Evolutionary conservation across 2,329 filamentous ascomycete genomes (phyloP).

Genomic region (Hyphodiscus sp.): DNA sequence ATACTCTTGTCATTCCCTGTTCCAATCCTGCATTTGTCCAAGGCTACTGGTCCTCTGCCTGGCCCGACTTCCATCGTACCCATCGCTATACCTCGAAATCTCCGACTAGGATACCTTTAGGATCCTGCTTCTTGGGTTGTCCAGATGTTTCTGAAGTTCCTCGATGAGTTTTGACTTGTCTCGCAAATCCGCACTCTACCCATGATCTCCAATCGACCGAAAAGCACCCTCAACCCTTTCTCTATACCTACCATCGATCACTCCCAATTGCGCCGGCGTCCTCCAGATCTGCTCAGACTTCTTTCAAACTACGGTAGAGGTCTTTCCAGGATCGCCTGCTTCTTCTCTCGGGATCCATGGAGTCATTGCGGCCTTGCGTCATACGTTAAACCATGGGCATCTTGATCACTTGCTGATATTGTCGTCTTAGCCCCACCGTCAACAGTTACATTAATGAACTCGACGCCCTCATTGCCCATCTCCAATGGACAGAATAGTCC

Average conservation of each 20-base stretch:
- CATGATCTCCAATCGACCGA: conserved; percentile 19
- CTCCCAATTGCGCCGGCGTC: conserved; percentile 27
- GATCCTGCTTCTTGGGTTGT: conserved; percentile 1
- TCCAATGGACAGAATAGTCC: conserved; percentile 61
- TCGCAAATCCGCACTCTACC: conserved; percentile 5
- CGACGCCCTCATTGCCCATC: conserved; percentile 55
- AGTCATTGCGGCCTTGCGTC: conserved; percentile 12
- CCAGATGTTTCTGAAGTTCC: conserved; percentile 1
- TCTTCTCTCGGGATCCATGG: conserved; percentile 16
- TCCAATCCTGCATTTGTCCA: conserved; percentile 10
- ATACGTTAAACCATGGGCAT: conserved; percentile 4
- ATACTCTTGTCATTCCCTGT: conserved; percentile 8
- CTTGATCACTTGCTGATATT: conserved; percentile 37
- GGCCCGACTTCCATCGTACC: conserved; percentile 17
- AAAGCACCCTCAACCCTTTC: conserved; percentile 24
- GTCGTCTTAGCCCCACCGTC: conserved; percentile 47
- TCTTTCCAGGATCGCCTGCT: conserved; percentile 19
- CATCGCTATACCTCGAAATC: conserved; percentile 13
- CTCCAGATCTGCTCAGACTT: conserved; percentile 10
- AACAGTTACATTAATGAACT: conserved; percentile 55
- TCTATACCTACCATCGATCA: conserved; percentile 14
- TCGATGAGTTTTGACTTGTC: conserved; percentile 10
- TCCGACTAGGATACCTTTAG: conserved; percentile 8
- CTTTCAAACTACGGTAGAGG: conserved; percentile 8
- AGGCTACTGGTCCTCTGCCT: conserved; percentile 23